These are phyloP conservation scores for Claviceps capensis DNA, from an alignment of 2,329 filamentous ascomycete genomes.

Conservation along the genomic window DNA sequence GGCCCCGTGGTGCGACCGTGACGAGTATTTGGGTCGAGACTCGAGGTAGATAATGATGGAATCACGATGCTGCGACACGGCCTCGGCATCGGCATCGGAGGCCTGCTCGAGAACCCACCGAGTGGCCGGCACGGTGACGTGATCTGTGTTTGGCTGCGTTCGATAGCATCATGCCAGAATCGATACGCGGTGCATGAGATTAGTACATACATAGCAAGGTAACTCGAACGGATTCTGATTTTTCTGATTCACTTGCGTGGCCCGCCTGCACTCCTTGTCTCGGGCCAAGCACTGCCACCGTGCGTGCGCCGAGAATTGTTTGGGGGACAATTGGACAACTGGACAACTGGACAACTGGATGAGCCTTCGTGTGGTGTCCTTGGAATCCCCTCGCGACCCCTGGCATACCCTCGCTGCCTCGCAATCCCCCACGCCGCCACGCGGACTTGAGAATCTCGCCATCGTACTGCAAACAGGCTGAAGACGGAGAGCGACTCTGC, in stretches of 20 bases:
- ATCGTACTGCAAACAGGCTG: too few relatives aligned
- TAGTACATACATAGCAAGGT: neutral
- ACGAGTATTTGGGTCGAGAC: neutral
- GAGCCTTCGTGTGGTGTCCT: too few relatives aligned
- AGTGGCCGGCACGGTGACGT: too few relatives aligned
- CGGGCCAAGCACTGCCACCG: neutral
- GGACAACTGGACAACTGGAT: too few relatives aligned
- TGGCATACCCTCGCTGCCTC: too few relatives aligned
- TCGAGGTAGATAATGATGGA: neutral
- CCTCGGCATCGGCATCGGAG: neutral
- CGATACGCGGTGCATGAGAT: slow-evolving; percentile 3
- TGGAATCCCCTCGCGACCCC: too few relatives aligned
- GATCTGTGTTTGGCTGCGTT: neutral
- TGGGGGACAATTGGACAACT: too few relatives aligned
- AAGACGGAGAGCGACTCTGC: too few relatives aligned
- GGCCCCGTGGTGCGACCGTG: neutral
- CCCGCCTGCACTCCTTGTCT: slow-evolving; percentile 6
- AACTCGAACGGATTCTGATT: slow-evolving; percentile 3
- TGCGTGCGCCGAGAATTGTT: too few relatives aligned
- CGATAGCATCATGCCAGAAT: too few relatives aligned
- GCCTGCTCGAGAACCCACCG: neutral
- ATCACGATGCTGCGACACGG: neutral
- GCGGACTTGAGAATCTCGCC: too few relatives aligned
- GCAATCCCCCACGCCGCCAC: too few relatives aligned
- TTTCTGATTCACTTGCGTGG: slow-evolving; percentile 4